These are phyloP conservation scores for Trichomonascaceae sp. DNA, from an alignment of 1,139 yeast species.

Conservation along the genomic window DNA sequence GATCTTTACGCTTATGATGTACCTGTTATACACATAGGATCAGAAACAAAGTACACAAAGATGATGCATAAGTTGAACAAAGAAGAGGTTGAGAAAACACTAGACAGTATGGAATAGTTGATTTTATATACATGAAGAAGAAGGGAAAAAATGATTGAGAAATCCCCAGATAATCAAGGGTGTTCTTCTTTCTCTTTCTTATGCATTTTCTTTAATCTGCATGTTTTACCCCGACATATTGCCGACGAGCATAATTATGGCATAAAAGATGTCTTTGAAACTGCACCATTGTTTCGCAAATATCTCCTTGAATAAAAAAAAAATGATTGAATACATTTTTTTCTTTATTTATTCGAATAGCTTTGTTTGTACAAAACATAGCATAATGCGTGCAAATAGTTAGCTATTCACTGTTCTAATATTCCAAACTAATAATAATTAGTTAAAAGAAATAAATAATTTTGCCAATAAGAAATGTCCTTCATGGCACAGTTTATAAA, in stretches of 20 bases:
- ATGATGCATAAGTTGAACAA: constrained; percentile 72
- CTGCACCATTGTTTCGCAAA: not conserved
- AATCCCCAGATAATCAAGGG: not conserved
- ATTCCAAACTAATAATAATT: not conserved
- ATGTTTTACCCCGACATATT: not conserved
- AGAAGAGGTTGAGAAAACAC: constrained; percentile 40
- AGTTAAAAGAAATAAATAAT: constrained; percentile 4
- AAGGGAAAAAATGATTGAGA: not conserved
- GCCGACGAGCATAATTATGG: not conserved
- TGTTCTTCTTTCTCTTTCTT: no score
- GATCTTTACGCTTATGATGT: constrained; percentile 83
- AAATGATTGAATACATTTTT: not conserved
- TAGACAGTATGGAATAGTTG: constrained; percentile 11
- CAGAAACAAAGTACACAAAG: constrained; percentile 44
- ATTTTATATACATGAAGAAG: not conserved
- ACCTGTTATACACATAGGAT: constrained; percentile 67
- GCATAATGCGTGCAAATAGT: not conserved
- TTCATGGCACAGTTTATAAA: not conserved
- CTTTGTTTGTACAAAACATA: not conserved
- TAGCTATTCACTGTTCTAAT: not conserved
- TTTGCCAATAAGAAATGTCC: no score
- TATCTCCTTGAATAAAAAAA: not conserved
- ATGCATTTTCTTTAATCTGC: no score
- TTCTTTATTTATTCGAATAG: not conserved
- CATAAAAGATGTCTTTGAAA: not conserved